Evolutionary conservation across 768 basidiomycete genomes (phyloP), one percentile per base, ranked within the genome.

Genomic region (Termitomyces sp.): DNA sequence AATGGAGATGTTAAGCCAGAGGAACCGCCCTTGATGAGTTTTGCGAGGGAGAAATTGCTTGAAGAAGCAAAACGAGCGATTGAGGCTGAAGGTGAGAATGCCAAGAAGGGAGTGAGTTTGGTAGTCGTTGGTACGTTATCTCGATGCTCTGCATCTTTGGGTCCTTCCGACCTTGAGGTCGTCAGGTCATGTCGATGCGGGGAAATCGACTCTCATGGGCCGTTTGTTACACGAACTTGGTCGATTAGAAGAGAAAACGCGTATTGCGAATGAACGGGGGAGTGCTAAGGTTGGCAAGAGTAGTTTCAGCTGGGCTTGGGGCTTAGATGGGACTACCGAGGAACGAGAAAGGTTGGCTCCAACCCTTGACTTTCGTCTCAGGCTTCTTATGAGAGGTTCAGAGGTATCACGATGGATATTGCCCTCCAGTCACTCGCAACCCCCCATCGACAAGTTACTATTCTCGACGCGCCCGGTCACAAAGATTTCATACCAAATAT

Each of bases 241-340:
- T 13, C 79, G 82, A 60, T 67, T 98, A 46, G 89, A 90, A 56
- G 94, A 98, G 64, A 94, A 91, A 71, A 86, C 85, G 15, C 83
- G 86, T 51, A 72, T 81, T 36, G 83, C 86, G 12, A 98, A 96
- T 65, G 94, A 98, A 69, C 77, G 94, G 57, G 94, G 89, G 33
- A 95, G 93, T 59, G 84, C 77, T 55, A 94, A 89, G 68, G 84
- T 85, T 2, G 97, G 97, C 0, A 99, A 99, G 72, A 81, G 88
- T 56, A 96, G 93, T 62, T 99, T 99, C 65, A 92, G 90, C 54
- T 98, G 95, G 88, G 97, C 97, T 11, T 99, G 97, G 97, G 90
- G 91, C 38, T 76, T 99, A 32, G 97, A 99, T 66, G 95, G 93
- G 4, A 88, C 93, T 3, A 76, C 80, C 0, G 97, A 98, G 72